Conservation (phyloP, 2,329 filamentous ascomycete genomes). For the Phialophora verrucosa region DNA sequence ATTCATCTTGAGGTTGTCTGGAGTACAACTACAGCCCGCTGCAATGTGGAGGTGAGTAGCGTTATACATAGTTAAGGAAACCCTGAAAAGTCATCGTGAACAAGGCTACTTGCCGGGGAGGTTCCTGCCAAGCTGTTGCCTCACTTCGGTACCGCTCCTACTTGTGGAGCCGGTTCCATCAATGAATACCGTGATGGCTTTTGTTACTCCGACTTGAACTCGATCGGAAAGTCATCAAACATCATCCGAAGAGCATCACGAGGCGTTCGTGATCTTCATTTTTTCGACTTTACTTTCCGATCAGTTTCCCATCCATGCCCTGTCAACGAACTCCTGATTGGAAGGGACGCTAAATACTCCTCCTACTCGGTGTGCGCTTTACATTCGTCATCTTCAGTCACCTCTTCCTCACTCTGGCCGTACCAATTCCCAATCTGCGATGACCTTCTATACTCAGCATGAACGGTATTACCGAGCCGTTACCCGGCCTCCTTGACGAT, state of each 20-base stretch:
- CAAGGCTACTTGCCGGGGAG: not conserved
- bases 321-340: not conserved
- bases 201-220: not conserved
- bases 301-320: not conserved
- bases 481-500: constrained; percentile 48
- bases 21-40: not conserved
- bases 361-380: not conserved
- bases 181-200: not conserved
- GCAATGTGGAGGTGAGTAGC: not conserved
- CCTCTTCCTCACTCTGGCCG: constrained; percentile 3
- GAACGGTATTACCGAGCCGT: constrained; percentile 40
- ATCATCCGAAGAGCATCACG: not conserved
- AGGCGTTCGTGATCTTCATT: not conserved
- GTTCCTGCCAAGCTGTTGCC: constrained; percentile 1
- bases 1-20: not conserved
- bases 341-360: constrained; percentile 1
- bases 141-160: not conserved
- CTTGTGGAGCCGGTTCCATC: not conserved
- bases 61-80: not conserved
- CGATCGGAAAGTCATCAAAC: not conserved
- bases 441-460: constrained; percentile 36
- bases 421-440: constrained; percentile 18
- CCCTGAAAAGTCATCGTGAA: not conserved
- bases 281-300: not conserved
- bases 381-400: not conserved